Conservation (phyloP, 116 monocot genomes). For the Posidonia oceanica region DNA sequence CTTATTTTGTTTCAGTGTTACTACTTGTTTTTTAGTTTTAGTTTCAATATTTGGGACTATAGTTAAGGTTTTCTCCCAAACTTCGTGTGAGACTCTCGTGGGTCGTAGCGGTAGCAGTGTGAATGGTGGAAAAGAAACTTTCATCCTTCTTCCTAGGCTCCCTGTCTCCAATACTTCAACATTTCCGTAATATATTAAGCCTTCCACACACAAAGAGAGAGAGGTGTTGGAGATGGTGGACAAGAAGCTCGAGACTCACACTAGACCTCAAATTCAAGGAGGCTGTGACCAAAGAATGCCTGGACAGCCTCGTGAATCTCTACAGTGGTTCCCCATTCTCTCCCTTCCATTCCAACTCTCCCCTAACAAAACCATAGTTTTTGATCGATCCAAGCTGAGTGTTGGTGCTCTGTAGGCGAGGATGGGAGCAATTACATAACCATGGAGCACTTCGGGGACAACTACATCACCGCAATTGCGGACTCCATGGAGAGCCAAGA, state of each 20-base stretch:
- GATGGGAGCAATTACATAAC: slow-evolving; percentile 79
- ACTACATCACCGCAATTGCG: slow-evolving; percentile 70
- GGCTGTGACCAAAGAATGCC: slow-evolving; percentile 43
- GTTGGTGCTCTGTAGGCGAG: slow-evolving; percentile 28
- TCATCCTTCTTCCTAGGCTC: too few relatives aligned
- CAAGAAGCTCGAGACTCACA: slow-evolving; percentile 46
- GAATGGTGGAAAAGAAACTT: too few relatives aligned
- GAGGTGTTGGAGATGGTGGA: slow-evolving; percentile 4
- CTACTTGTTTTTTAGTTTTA: too few relatives aligned
- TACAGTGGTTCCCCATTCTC: too few relatives aligned
- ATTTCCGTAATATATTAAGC: too few relatives aligned
- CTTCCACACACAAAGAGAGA: too few relatives aligned
- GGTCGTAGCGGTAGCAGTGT: too few relatives aligned
- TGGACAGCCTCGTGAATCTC: slow-evolving; percentile 64
- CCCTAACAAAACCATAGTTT: not conserved
- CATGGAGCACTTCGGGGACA: slow-evolving; percentile 78
- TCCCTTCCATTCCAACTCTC: not conserved
- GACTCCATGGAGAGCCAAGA: slow-evolving; percentile 60
- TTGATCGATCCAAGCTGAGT: not conserved
- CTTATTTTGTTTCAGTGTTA: too few relatives aligned
- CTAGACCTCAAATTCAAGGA: slow-evolving; percentile 70
- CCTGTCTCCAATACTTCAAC: too few relatives aligned
- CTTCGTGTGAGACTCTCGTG: too few relatives aligned
- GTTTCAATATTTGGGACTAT: too few relatives aligned
- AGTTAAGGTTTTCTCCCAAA: too few relatives aligned